These are phyloP conservation scores for Phyllosticta paracitricarpa DNA, from an alignment of 2,329 filamentous ascomycete genomes.

Conservation along the genomic window DNA sequence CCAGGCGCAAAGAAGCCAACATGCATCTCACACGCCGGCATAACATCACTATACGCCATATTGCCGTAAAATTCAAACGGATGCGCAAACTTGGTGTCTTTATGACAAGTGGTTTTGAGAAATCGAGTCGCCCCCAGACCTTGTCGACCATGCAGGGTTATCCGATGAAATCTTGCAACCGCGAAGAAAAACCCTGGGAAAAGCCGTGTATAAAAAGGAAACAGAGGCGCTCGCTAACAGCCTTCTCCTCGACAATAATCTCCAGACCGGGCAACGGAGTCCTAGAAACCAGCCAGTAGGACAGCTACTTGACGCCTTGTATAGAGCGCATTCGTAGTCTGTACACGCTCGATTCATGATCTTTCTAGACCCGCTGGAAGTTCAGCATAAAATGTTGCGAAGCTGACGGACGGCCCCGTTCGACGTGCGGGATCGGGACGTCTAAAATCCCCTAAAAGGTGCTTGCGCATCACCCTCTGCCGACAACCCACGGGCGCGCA, in stretches of 20 bases:
- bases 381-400: neutral
- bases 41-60: conserved; percentile 4
- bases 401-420: neutral
- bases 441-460: neutral
- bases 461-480: neutral
- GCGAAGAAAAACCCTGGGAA: neutral
- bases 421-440: neutral
- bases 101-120: neutral
- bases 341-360: neutral
- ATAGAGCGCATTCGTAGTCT: neutral
- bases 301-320: neutral
- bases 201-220: neutral
- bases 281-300: neutral
- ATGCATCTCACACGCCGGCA: conserved; percentile 4
- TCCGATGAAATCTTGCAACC: neutral
- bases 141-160: no score
- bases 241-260: neutral
- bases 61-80: conserved; percentile 10
- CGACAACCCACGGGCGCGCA: neutral
- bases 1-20: neutral
- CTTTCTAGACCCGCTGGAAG: neutral
- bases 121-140: no score
- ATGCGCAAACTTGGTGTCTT: conserved; percentile 4
- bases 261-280: neutral
- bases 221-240: neutral